Base-by-base conservation (phyloP, 192 early-diverging fungal genomes). In the Coemansia javaensis region DNA sequence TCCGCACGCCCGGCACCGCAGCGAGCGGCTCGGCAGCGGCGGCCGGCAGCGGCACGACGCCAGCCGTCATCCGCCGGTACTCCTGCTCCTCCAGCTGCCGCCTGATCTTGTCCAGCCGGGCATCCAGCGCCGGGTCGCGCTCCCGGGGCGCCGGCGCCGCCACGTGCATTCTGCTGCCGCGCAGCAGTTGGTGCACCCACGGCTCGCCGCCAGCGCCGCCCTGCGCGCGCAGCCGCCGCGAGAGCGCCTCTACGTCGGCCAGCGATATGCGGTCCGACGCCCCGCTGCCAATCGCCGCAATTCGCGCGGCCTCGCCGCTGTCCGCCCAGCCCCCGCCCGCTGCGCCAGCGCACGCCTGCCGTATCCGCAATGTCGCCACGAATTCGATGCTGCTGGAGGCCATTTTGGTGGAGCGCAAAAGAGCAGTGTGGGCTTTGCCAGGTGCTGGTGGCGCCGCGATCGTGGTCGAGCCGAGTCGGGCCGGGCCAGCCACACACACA, bases 11-110 rank as follows among this genome's bases (percentile, higher is more conserved):
- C n/a, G 70, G 70, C 0, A 74, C 59, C 0, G 56, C 70, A 18
- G 70, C 37, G 16, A 73, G 35, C 14, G 25, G 15, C 22, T 34
- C 25, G 0, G 13, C 25, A 7, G 34, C 22, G 32, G 32, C 31
- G 22, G 25, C 32, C 21, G 16, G 43, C 28, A 32, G 31, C 25
- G 48, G 30, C 15, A 15, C 22, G 15, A 66, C 34, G 4, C 45
- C 44, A 1, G 42, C 21, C 1, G 59, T 63, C 70, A 74, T 74
- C 4, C 51, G 40, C 41, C 34, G 40, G 44, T 74, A 74, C 43
- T 74, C 63, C 12, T 47, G 50, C 40, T 66, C 70, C 16, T 74
- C 70, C 7, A 74, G 46, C 39, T 62, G 58, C 11, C 37, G 51
- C 32, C 35, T 57, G 43, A 74, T 66, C 23, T 49, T 44, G 32